Evolutionary conservation across 2,329 filamentous ascomycete species (phyloP).

Genomic region (Podosphaera xanthii): DNA sequence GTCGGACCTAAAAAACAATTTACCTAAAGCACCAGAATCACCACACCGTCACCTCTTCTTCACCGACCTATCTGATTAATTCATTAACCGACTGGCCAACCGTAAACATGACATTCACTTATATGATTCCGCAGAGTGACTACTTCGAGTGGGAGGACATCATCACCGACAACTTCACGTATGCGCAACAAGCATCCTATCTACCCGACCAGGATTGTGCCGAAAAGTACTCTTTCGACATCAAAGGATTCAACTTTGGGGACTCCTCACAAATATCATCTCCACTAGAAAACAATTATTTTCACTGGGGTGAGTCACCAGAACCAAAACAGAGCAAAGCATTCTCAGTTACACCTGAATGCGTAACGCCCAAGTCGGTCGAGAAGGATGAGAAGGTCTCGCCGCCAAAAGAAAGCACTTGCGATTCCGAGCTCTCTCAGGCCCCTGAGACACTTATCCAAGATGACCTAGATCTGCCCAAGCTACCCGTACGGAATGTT

Average conservation of each 20-base stretch:
- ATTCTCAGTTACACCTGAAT: not conserved
- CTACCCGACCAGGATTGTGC: not conserved
- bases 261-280: not conserved
- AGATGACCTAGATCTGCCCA: slow-evolving; percentile 30
- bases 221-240: not conserved
- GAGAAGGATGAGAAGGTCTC: not conserved
- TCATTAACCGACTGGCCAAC: too few relatives aligned
- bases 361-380: too few relatives aligned
- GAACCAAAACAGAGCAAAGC: not conserved
- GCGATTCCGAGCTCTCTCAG: not conserved
- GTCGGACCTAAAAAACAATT: too few relatives aligned
- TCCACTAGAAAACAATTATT: not conserved
- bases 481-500: slow-evolving; percentile 51
- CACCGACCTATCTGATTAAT: too few relatives aligned
- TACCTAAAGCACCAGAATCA: too few relatives aligned
- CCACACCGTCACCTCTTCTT: too few relatives aligned
- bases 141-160: slow-evolving; percentile 10
- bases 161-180: not conserved
- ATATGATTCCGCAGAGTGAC: slow-evolving; percentile 6
- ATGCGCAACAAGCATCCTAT: not conserved
- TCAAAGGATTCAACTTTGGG: not conserved
- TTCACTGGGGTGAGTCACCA: not conserved
- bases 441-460: slow-evolving; percentile 14
- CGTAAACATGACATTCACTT: not conserved
- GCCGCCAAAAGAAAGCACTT: too few relatives aligned